phyloP scores from a whole-genome alignment of 768 basidiomycete genomes.

The Mycena galopus region DNA sequence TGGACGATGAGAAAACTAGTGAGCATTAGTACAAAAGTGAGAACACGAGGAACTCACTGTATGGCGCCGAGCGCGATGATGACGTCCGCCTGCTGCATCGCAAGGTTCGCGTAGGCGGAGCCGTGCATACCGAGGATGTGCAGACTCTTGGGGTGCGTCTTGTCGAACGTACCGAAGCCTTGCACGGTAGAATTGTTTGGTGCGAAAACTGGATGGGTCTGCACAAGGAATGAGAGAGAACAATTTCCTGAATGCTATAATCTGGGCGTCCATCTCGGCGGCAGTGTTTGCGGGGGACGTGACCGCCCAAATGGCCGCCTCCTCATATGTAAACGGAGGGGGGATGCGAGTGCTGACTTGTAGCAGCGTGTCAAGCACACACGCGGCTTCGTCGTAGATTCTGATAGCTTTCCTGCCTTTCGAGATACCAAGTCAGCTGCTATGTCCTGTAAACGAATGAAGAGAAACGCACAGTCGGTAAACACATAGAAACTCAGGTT shows the following conservation, averaged over 20 bases:
- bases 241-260: constrained; percentile 53
- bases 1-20: too few species aligned
- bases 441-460: too few species aligned
- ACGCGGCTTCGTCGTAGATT: constrained; percentile 47
- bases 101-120: constrained; percentile 95
- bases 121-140: constrained; percentile 99
- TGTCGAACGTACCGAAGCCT: too few species aligned
- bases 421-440: too few species aligned
- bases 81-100: constrained; percentile 97
- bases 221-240: constrained; percentile 56
- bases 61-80: too few species aligned
- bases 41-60: too few species aligned
- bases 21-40: too few species aligned
- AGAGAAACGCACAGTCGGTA: too few species aligned
- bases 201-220: constrained; percentile 23
- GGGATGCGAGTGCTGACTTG: constrained; percentile 53
- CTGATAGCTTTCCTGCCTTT: too few species aligned
- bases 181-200: constrained; percentile 28
- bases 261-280: constrained; percentile 33
- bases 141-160: constrained; percentile 81
- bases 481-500: too few species aligned
- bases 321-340: constrained; percentile 50
- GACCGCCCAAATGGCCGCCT: constrained; percentile 48
- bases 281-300: constrained; percentile 13
- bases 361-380: constrained; percentile 55